Evolutionary conservation across 139 green algal genomes (phyloP), one percentile per base, ranked within the genome.

Genomic region (Volvox africanus): DNA sequence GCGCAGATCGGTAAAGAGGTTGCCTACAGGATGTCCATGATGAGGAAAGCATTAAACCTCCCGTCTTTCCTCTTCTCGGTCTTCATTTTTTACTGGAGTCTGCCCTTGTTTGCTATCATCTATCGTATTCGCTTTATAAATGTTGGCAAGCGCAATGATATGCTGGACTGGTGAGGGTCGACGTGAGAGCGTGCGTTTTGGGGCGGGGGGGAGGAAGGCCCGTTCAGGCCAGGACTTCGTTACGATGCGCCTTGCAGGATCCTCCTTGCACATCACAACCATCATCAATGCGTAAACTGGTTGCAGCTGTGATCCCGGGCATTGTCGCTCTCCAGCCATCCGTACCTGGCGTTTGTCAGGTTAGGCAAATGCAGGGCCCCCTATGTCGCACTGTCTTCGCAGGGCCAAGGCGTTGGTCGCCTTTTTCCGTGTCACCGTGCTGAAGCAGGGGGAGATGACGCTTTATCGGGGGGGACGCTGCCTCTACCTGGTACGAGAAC

Each of bases 401-500:
- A 93, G 88, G 88, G 89, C 86, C 16, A 69, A 90, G n/a, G 82
- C 92, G 19, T 32, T 94, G 26, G 37, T 91, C 14, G 36, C 30
- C 33, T 80, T 79, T 5, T 94, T 93, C 37, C 14, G 73, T 0
- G 69, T 94, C 16, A 89, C 77, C 19, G 32, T 95, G 1, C 33
- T 93, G 37, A 94, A 97, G 93, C 92, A 93, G 28, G 91, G 93
- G n/a, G 92, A 92, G 28, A 92, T 90, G 0, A 61, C 91, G 17
- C 78, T 97, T 16, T 96, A 96, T 92, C 95, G 78, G 21, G 92
- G 87, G 0, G 91, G 87, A 0, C 81, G 62, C 3, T 93, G 90
- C 86, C 93, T 98, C 17, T 97, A 96, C 86, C 88, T 98, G 91
- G 94, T 98, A 65, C 19, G 77, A n/a, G n/a, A n/a, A n/a, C n/a